Conservation (phyloP, 169 alveolate species). For the Plasmodium sp. region DNA sequence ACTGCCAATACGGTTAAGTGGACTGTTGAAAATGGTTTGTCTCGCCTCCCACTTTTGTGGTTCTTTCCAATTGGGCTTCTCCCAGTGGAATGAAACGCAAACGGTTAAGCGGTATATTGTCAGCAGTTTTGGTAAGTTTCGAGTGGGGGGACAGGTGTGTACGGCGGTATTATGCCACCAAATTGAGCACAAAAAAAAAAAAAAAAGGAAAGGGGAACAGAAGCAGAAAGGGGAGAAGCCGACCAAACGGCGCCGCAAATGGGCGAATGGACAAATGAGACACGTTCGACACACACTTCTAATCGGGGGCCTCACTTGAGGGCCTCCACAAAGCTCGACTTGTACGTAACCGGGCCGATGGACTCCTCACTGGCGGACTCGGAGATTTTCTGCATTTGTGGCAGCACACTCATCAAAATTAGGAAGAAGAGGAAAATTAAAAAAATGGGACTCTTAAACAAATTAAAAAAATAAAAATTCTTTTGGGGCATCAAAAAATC, state of each 20-base stretch:
- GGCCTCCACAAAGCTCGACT: slow-evolving; percentile 55
- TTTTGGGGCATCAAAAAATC: slow-evolving; percentile 45
- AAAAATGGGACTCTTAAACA: slow-evolving; percentile 69
- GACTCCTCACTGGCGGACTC: slow-evolving; percentile 62
- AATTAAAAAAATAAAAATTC: slow-evolving; percentile 25
- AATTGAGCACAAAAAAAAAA: not conserved
- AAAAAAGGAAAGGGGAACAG: not conserved
- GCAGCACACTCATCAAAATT: slow-evolving; percentile 60
- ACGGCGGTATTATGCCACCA: not conserved
- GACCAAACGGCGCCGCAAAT: not conserved
- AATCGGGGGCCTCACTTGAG: not conserved
- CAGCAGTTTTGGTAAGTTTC: not conserved
- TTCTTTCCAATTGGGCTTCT: not conserved
- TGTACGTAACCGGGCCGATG: not conserved
- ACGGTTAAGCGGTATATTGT: not conserved
- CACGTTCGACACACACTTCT: not conserved
- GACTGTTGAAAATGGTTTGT: not conserved
- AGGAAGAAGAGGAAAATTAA: slow-evolving; percentile 61
- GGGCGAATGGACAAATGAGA: not conserved
- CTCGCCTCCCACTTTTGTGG: not conserved
- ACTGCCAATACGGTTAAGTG: not conserved
- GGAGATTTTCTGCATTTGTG: slow-evolving; percentile 60
- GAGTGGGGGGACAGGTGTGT: not conserved
- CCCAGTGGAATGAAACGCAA: not conserved
- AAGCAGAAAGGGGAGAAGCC: not conserved